Conservation (phyloP, 2,329 filamentous ascomycete genomes). For the Aureobasidium sp. region DNA sequence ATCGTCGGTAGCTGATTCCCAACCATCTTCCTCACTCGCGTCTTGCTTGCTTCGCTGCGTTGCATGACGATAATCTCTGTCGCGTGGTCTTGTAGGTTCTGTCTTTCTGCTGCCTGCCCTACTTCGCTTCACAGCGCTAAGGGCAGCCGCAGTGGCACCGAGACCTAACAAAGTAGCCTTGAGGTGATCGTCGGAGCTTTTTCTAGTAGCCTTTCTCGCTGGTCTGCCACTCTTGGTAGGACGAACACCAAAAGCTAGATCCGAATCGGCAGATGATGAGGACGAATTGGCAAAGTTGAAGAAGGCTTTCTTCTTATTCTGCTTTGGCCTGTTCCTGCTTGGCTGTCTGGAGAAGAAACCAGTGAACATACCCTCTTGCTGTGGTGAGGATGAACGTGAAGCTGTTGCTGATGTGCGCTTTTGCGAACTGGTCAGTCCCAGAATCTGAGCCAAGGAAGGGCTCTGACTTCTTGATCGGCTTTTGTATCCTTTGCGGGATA, state of each 20-base stretch:
- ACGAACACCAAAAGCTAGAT: slow-evolving; percentile 36
- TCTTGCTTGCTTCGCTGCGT: slow-evolving; percentile 13
- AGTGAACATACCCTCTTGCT: slow-evolving; percentile 20
- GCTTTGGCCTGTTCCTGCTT: slow-evolving; percentile 17
- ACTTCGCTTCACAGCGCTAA: slow-evolving; percentile 33
- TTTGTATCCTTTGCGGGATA: neutral
- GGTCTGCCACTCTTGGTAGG: slow-evolving; percentile 17
- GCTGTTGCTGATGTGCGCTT: slow-evolving; percentile 15
- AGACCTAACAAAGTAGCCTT: slow-evolving; percentile 38
- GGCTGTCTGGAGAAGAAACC: slow-evolving; percentile 24
- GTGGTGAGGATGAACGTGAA: slow-evolving; percentile 15
- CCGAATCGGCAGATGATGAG: slow-evolving; percentile 39
- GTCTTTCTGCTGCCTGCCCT: slow-evolving; percentile 21
- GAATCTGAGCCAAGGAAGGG: slow-evolving; percentile 20
- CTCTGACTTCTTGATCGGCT: slow-evolving; percentile 35
- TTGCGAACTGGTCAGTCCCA: slow-evolving; percentile 16
- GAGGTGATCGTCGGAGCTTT: slow-evolving; percentile 36
- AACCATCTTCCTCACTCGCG: slow-evolving; percentile 44
- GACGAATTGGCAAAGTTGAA: slow-evolving; percentile 41
- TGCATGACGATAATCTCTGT: slow-evolving; percentile 20
- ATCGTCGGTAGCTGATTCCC: slow-evolving; percentile 50
- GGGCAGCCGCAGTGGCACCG: slow-evolving; percentile 40
- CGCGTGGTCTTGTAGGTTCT: slow-evolving; percentile 29
- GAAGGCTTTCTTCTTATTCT: slow-evolving; percentile 32
- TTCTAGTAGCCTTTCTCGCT: slow-evolving; percentile 12